These are phyloP conservation scores for Zymoseptoria passerinii DNA, from an alignment of 2,329 filamentous ascomycete genomes.

Conservation along the genomic window DNA sequence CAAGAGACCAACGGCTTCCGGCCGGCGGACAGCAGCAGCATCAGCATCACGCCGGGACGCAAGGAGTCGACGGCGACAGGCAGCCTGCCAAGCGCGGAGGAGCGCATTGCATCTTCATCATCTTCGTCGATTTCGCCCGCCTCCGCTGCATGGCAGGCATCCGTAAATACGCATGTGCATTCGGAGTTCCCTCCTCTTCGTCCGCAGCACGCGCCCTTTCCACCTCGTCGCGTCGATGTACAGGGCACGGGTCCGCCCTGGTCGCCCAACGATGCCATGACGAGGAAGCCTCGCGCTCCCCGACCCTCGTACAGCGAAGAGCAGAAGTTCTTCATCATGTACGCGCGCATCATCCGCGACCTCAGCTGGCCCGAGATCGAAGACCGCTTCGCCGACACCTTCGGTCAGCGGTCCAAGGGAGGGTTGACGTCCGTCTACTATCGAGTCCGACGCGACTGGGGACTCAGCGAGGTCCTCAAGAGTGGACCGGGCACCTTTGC, in stretches of 20 bases:
- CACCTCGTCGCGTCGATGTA: background rate
- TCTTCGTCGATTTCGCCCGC: background rate
- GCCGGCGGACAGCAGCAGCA: background rate
- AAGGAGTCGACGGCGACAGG: background rate
- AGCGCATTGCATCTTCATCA: background rate
- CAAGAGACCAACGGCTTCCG: background rate
- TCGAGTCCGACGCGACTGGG: constrained; percentile 27
- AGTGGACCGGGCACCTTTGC: constrained; percentile 20
- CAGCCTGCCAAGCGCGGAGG: background rate
- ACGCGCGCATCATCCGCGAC: constrained; percentile 22
- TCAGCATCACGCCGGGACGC: background rate
- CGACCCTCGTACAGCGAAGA: constrained; percentile 28
- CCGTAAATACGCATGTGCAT: background rate
- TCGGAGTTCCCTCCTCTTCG: background rate
- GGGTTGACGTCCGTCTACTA: constrained; percentile 30
- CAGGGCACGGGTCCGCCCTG: background rate
- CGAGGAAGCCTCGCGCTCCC: constrained; percentile 19
- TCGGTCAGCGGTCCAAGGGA: constrained; percentile 23
- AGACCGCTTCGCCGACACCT: constrained; percentile 19
- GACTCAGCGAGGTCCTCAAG: constrained; percentile 27
- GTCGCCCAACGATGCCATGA: background rate
- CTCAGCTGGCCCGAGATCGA: constrained; percentile 26
- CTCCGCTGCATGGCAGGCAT: background rate
- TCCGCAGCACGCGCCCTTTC: background rate
- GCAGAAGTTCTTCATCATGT: constrained; percentile 30